These are phyloP conservation scores for Daedaleopsis sinensis DNA, from an alignment of 768 basidiomycete genomes.

Conservation along the genomic window DNA sequence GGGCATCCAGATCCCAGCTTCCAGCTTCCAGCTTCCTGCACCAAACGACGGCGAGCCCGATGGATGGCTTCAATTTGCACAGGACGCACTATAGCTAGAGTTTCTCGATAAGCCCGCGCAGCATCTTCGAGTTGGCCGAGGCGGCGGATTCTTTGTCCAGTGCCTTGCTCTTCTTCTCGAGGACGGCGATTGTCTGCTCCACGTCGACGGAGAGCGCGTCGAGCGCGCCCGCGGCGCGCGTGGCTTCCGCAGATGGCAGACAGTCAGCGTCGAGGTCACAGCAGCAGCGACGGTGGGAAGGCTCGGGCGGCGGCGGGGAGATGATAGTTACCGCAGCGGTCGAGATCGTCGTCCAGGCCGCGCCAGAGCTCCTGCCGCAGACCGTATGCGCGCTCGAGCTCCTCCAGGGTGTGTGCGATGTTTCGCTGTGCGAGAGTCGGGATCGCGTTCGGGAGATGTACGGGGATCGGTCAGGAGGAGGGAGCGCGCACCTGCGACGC, in stretches of 20 bases:
- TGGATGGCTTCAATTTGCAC: neutral
- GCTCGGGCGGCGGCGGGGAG: neutral
- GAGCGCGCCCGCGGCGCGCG: conserved; percentile 43
- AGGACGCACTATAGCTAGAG: conserved; percentile 17
- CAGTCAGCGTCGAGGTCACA: conserved; percentile 8
- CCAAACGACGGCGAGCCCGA: too few relatives aligned
- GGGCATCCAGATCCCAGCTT: too few relatives aligned
- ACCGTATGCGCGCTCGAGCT: conserved; percentile 52
- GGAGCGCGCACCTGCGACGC: conserved; percentile 51
- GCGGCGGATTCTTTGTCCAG: conserved; percentile 33
- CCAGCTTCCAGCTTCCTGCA: too few relatives aligned
- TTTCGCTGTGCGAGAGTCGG: conserved; percentile 40
- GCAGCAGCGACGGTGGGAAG: neutral
- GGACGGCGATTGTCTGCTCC: conserved; percentile 51
- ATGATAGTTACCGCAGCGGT: conserved; percentile 48
- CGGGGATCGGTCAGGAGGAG: conserved; percentile 41
- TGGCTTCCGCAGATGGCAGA: conserved; percentile 36
- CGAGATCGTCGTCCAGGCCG: conserved; percentile 46
- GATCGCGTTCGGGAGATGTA: conserved; percentile 49
- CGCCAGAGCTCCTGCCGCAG: conserved; percentile 55
- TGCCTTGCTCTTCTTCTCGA: conserved; percentile 57
- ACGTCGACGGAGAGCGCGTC: conserved; percentile 51
- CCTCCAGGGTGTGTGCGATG: conserved; percentile 43
- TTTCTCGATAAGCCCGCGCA: conserved; percentile 31
- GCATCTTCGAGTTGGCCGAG: conserved; percentile 32